Evolutionary conservation across 805 yeast genomes (phyloP).

Genomic region (Clavispora asparagi): DNA sequence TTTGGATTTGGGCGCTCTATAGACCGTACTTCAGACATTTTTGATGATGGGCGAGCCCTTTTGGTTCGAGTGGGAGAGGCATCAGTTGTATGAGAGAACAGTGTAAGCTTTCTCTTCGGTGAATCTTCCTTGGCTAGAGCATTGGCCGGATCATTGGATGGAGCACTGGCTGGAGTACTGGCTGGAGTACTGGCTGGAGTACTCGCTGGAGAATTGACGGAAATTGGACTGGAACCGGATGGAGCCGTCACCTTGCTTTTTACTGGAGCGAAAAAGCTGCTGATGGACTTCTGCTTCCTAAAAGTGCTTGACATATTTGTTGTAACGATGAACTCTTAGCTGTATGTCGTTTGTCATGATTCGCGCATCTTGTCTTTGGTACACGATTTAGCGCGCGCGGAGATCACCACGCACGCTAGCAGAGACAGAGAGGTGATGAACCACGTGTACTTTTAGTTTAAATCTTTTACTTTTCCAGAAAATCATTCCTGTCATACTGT

Average conservation of each 20-base stretch:
- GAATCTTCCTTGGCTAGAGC: background rate
- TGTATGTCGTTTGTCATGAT: too few relatives aligned
- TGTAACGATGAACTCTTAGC: too few relatives aligned
- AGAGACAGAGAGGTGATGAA: too few relatives aligned
- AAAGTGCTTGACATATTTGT: background rate
- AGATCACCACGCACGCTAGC: too few relatives aligned
- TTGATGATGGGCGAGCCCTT: background rate
- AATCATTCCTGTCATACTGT: too few relatives aligned
- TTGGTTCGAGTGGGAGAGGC: background rate
- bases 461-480: too few relatives aligned
- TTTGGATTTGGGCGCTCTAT: background rate
- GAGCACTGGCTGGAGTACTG: too few relatives aligned
- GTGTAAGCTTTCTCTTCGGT: background rate
- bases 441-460: too few relatives aligned
- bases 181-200: too few relatives aligned
- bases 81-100: background rate
- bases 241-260: background rate
- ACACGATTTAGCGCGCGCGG: too few relatives aligned
- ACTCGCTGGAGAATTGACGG: background rate
- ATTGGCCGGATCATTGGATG: too few relatives aligned
- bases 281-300: conserved; percentile 11
- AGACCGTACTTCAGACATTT: background rate
- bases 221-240: background rate
- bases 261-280: conserved; percentile 11
- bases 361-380: too few relatives aligned